A percentile compares a stretch with the other conserved stretches of the same genome.
These are phyloP conservation scores for Leptographium flavum DNA, from an alignment of 2,329 filamentous ascomycete species.

Conservation along the genomic window DNA sequence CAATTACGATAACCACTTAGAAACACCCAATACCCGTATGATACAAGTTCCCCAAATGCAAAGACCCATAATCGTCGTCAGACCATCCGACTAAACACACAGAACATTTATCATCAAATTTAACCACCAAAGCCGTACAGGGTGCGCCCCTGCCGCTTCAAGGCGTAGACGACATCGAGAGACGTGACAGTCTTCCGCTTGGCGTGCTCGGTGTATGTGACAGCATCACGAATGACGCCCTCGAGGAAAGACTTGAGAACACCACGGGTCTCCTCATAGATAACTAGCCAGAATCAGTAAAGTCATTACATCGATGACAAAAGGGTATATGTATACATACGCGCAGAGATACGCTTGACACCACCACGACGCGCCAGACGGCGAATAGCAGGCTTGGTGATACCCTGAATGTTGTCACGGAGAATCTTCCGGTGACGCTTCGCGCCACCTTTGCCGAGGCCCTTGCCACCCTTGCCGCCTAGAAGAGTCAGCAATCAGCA, in stretches of 20 bases:
- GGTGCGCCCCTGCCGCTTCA: slow-evolving; percentile 59
- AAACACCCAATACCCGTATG: slow-evolving; percentile 15
- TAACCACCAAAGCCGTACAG: slow-evolving; percentile 87
- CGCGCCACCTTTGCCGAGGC: slow-evolving; percentile 93
- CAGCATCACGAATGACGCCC: slow-evolving; percentile 61
- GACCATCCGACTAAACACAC: slow-evolving; percentile 12
- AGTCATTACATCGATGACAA: neutral
- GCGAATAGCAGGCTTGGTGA: slow-evolving; percentile 95
- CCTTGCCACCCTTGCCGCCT: slow-evolving; percentile 95
- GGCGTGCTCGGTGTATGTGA: slow-evolving; percentile 68
- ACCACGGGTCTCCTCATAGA: slow-evolving; percentile 67
- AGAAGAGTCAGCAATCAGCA: slow-evolving; percentile 64
- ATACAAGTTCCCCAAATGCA: slow-evolving; percentile 11
- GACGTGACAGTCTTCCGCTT: slow-evolving; percentile 70
- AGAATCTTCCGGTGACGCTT: slow-evolving; percentile 99
- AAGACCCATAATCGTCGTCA: slow-evolving; percentile 16
- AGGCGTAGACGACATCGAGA: slow-evolving; percentile 52
- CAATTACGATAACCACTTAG: slow-evolving; percentile 15
- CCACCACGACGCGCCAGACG: slow-evolving; percentile 95
- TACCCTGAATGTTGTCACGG: slow-evolving; percentile 98
- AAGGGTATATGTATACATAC: slow-evolving; percentile 37
- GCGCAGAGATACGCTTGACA: slow-evolving; percentile 99
- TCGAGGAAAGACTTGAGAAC: slow-evolving; percentile 69
- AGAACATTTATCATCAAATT: slow-evolving; percentile 17
- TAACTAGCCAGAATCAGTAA: slow-evolving; percentile 33